These are phyloP conservation scores for Ruellia speciosa DNA, from an alignment of 305 asterid species.

Conservation along the genomic window DNA sequence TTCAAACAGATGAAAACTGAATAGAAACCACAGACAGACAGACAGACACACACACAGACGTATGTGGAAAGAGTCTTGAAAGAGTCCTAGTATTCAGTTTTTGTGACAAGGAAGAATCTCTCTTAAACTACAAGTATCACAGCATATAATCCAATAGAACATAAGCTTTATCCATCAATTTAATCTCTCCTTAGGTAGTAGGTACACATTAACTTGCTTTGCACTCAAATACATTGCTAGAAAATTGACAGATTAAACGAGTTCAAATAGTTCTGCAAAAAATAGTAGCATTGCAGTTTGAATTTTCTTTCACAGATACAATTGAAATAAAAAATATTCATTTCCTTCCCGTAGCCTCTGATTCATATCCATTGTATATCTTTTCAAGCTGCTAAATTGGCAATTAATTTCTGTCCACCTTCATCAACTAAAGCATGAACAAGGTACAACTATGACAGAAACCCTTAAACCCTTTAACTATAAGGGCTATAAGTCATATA, in stretches of 20 bases:
- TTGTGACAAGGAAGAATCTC: conserved; percentile 14
- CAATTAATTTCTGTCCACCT: neutral
- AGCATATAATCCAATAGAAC: conserved; percentile 3
- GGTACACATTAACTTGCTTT: conserved; percentile 6
- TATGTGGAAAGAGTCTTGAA: neutral
- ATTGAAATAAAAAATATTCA: neutral
- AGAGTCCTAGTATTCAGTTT: conserved; percentile 15
- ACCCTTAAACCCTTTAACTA: too few species aligned
- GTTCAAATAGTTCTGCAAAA: neutral
- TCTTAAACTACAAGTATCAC: conserved; percentile 7
- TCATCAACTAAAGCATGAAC: neutral
- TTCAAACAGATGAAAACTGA: too few species aligned
- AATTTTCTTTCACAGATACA: too few species aligned
- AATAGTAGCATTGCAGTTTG: too few species aligned
- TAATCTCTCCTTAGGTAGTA: neutral
- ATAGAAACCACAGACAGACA: too few species aligned
- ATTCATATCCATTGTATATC: conserved; percentile 6
- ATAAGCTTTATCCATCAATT: conserved; percentile 7
- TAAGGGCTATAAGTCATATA: too few species aligned
- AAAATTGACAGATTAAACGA: neutral
- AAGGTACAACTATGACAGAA: neutral
- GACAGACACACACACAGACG: neutral
- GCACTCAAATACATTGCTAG: conserved; percentile 2
- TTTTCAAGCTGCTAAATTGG: neutral
- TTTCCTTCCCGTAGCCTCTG: conserved; percentile 4